These are phyloP conservation scores for Exophiala sp. DNA, from an alignment of 2,329 filamentous ascomycete species.

Conservation along the genomic window DNA sequence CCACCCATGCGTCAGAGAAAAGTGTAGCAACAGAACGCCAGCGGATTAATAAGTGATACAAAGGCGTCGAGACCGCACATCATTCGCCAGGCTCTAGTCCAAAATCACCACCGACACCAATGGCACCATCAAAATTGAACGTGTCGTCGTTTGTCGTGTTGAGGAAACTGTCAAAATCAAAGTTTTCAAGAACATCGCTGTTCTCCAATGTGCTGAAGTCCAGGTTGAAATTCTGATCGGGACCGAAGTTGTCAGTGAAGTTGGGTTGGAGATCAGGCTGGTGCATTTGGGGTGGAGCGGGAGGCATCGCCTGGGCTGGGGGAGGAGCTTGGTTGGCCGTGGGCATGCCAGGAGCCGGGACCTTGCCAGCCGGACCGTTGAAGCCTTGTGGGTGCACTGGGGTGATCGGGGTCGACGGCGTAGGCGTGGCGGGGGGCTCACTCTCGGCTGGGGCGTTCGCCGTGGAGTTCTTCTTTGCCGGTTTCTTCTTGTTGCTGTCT, in stretches of 20 bases:
- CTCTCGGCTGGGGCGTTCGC: slow-evolving; percentile 44
- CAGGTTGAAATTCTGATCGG: slow-evolving; percentile 27
- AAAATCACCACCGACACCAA: slow-evolving; percentile 42
- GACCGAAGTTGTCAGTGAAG: slow-evolving; percentile 20
- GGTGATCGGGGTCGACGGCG: slow-evolving; percentile 48
- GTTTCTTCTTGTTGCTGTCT: slow-evolving; percentile 45
- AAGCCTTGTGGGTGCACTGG: slow-evolving; percentile 47
- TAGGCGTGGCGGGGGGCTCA: slow-evolving; percentile 47
- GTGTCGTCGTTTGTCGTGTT: slow-evolving; percentile 51
- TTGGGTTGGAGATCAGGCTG: slow-evolving; percentile 27
- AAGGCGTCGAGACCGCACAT: background rate
- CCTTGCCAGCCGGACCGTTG: slow-evolving; percentile 37
- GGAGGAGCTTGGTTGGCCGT: slow-evolving; percentile 36
- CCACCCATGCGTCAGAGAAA: slow-evolving; percentile 13
- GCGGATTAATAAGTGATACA: slow-evolving; percentile 23
- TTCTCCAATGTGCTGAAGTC: slow-evolving; percentile 45
- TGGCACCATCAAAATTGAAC: slow-evolving; percentile 42
- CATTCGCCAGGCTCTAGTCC: slow-evolving; percentile 25
- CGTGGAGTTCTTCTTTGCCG: slow-evolving; percentile 42
- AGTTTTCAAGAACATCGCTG: slow-evolving; percentile 50
- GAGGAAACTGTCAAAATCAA: slow-evolving; percentile 66
- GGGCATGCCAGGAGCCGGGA: slow-evolving; percentile 31
- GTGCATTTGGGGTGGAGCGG: slow-evolving; percentile 27
- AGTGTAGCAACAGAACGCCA: slow-evolving; percentile 18
- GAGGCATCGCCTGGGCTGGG: slow-evolving; percentile 32